Evolutionary conservation across 768 basidiomycete species (phyloP).

Genomic region (Pulveroboletus sp.): DNA sequence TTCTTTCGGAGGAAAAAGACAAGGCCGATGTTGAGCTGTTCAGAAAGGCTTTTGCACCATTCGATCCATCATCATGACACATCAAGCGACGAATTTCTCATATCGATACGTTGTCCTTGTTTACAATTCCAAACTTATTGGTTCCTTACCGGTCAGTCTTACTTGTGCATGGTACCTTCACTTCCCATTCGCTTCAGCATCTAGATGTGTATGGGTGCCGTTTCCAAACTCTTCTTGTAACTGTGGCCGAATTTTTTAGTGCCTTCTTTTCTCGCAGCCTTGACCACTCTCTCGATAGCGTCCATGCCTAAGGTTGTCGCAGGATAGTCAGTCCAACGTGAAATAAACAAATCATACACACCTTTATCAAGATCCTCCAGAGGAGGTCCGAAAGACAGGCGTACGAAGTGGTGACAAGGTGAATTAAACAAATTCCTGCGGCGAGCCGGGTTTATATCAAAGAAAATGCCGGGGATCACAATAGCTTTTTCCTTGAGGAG

Average conservation of each 20-base stretch:
- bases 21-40: constrained; percentile 77
- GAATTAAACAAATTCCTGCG: constrained; percentile 87
- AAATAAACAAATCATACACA: constrained; percentile 17
- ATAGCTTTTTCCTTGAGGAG: constrained; percentile 87
- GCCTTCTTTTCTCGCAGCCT: constrained; percentile 60
- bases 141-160: background rate
- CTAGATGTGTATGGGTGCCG: constrained; percentile 25
- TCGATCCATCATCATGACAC: constrained; percentile 51
- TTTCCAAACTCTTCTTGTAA: constrained; percentile 57
- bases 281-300: constrained; percentile 76
- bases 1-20: constrained; percentile 80
- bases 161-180: background rate
- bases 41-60: constrained; percentile 74
- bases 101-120: background rate
- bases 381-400: constrained; percentile 83
- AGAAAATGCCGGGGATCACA: constrained; percentile 88
- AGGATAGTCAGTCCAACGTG: background rate
- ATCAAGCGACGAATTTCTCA: background rate
- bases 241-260: constrained; percentile 62
- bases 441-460: constrained; percentile 73
- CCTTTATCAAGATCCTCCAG: constrained; percentile 76
- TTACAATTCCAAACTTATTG: background rate
- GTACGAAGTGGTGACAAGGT: constrained; percentile 86
- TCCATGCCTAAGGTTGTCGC: constrained; percentile 54
- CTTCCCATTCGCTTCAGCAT: background rate